Evolutionary conservation across 2,329 filamentous ascomycete genomes (phyloP).

Genomic region (Sodiomyces alkalinus): DNA sequence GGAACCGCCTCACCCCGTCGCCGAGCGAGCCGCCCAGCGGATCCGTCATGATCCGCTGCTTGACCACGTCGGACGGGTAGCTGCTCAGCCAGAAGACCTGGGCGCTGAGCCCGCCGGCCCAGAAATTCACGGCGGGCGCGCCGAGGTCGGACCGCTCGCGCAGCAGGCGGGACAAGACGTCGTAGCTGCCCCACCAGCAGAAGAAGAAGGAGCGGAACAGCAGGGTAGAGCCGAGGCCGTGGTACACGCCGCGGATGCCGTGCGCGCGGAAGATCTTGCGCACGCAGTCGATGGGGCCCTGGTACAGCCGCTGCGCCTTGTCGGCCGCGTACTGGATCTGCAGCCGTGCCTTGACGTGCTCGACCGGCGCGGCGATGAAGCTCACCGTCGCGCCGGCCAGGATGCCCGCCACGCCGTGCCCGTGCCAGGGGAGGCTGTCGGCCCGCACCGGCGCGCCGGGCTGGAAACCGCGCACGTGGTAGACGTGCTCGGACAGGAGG

Average conservation of each 20-base stretch:
- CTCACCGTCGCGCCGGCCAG: slow-evolving; percentile 80
- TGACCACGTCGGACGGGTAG: slow-evolving; percentile 86
- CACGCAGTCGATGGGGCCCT: slow-evolving; percentile 73
- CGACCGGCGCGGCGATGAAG: slow-evolving; percentile 84
- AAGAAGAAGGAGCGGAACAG: slow-evolving; percentile 91
- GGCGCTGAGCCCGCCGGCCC: slow-evolving; percentile 84
- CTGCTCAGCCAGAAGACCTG: slow-evolving; percentile 91
- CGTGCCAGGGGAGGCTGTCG: slow-evolving; percentile 48
- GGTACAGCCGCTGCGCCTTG: slow-evolving; percentile 66
- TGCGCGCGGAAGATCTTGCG: slow-evolving; percentile 55
- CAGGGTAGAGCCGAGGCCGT: slow-evolving; percentile 70
- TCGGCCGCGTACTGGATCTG: slow-evolving; percentile 84
- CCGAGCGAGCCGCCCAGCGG: slow-evolving; percentile 55
- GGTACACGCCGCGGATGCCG: slow-evolving; percentile 69
- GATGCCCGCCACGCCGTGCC: slow-evolving; percentile 78
- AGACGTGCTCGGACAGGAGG: slow-evolving; percentile 67
- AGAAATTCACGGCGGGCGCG: slow-evolving; percentile 80
- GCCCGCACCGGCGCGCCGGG: slow-evolving; percentile 10
- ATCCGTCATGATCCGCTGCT: slow-evolving; percentile 96
- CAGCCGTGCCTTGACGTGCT: slow-evolving; percentile 86
- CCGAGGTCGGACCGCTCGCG: slow-evolving; percentile 53
- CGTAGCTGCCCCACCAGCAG: slow-evolving; percentile 97
- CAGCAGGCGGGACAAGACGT: slow-evolving; percentile 59
- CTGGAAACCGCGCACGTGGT: slow-evolving; percentile 31
- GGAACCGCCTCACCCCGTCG: slow-evolving; percentile 55